Conservation (phyloP, 345 rosid species). For the Boechera retrofracta region DNA sequence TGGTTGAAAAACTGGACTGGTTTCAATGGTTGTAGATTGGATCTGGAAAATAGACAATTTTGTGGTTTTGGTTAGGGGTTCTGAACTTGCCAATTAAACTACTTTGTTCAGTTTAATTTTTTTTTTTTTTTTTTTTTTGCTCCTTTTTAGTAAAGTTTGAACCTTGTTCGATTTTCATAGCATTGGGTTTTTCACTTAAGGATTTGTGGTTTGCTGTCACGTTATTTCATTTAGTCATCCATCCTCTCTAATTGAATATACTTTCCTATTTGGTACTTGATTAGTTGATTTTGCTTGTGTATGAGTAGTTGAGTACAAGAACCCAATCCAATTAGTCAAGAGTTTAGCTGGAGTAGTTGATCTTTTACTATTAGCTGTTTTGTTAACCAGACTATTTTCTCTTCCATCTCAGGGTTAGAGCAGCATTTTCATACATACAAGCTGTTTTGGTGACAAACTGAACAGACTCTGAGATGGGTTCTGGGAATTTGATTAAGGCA, state of each 20-base stretch:
- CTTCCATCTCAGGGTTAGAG: constrained; percentile 49
- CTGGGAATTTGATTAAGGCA: constrained; percentile 81
- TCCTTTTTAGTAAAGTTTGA: constrained; percentile 6
- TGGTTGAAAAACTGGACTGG: constrained; percentile 9
- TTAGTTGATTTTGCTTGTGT: constrained; percentile 9
- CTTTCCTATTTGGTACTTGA: not conserved
- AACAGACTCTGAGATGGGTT: constrained; percentile 62
- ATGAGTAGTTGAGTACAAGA: constrained; percentile 7
- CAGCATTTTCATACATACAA: constrained; percentile 14
- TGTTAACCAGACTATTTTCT: not conserved
- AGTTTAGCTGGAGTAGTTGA: constrained; percentile 6
- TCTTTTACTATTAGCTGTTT: not conserved
- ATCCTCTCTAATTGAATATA: constrained; percentile 12
- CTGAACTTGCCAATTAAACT: not conserved
- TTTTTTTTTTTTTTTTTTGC: too few species aligned
- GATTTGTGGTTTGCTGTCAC: not conserved
- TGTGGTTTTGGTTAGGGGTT: not conserved
- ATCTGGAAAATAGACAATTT: constrained; percentile 24
- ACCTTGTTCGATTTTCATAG: constrained; percentile 14
- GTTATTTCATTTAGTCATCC: not conserved
- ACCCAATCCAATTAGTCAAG: not conserved
- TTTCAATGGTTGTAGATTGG: constrained; percentile 36
- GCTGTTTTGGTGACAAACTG: constrained; percentile 35
- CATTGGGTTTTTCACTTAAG: not conserved
- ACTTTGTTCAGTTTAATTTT: not conserved